Evolutionary conservation across 2,329 filamentous ascomycete genomes (phyloP).

Genomic region (Phoma sp.): DNA sequence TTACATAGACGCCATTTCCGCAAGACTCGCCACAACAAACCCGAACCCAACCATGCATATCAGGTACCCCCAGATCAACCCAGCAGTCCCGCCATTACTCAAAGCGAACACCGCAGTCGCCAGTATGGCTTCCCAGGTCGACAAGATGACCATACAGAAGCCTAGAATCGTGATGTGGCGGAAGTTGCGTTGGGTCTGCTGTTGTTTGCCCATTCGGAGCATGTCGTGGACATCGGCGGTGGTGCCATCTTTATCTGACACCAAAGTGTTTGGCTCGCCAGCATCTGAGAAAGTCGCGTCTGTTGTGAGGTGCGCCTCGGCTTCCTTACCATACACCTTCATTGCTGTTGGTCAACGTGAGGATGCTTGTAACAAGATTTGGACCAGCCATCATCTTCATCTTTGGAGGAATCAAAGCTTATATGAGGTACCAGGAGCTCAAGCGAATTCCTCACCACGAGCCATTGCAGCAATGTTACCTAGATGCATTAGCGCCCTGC

Average conservation of each 20-base stretch:
- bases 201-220: slow-evolving; percentile 33
- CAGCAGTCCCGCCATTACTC: slow-evolving; percentile 37
- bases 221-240: slow-evolving; percentile 26
- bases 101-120: slow-evolving; percentile 20
- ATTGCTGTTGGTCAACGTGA: not conserved
- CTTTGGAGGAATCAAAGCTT: not conserved
- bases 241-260: slow-evolving; percentile 25
- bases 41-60: slow-evolving; percentile 32
- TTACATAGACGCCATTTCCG: slow-evolving; percentile 43
- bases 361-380: not conserved
- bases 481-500: not conserved
- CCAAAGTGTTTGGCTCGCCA: slow-evolving; percentile 12
- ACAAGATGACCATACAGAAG: slow-evolving; percentile 28
- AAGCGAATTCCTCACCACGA: too few relatives aligned
- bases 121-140: slow-evolving; percentile 28
- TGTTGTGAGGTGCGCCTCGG: slow-evolving; percentile 13
- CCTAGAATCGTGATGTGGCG: slow-evolving; percentile 23
- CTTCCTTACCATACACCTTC: slow-evolving; percentile 15
- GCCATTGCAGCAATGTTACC: not conserved
- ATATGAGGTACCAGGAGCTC: not conserved
- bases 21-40: slow-evolving; percentile 31
- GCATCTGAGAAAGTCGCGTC: slow-evolving; percentile 13
- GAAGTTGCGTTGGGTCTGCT: slow-evolving; percentile 27
- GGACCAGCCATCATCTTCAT: not conserved
- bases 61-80: slow-evolving; percentile 38